These are phyloP conservation scores for Neopestalotiopsis sp. DNA, from an alignment of 2,329 filamentous ascomycete species.

Conservation along the genomic window DNA sequence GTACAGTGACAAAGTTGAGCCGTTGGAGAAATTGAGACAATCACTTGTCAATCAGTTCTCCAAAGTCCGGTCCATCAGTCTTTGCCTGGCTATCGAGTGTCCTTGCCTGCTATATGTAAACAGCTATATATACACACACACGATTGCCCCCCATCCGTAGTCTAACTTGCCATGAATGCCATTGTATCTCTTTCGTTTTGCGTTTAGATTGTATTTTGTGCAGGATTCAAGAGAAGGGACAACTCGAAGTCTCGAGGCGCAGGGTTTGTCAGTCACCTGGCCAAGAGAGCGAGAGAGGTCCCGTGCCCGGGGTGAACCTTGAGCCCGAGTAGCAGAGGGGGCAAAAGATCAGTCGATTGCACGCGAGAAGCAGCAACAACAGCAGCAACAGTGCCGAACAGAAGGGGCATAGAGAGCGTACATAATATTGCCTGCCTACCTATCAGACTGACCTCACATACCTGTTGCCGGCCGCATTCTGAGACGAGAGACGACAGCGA, in stretches of 20 bases:
- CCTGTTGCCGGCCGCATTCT: background rate
- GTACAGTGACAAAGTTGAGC: background rate
- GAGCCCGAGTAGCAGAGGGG: constrained; percentile 6
- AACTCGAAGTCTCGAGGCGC: background rate
- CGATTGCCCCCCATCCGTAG: background rate
- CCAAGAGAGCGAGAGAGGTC: background rate
- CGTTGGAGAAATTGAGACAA: constrained; percentile 8
- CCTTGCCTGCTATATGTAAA: background rate
- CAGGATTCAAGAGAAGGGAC: background rate
- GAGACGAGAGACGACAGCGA: background rate
- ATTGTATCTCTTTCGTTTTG: background rate
- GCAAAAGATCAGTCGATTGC: constrained; percentile 16
- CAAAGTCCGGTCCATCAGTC: background rate
- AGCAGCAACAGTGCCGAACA: constrained; percentile 1
- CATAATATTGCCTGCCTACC: background rate
- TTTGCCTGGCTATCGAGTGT: constrained; percentile 5
- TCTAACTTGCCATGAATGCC: background rate
- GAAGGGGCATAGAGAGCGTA: background rate
- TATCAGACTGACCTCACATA: too few relatives aligned
- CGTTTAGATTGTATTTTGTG: background rate
- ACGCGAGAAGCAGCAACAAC: constrained; percentile 2
- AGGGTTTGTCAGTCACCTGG: background rate
- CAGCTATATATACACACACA: background rate
- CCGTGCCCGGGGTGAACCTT: constrained; percentile 14
- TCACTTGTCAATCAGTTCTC: background rate